Percentiles rank a stretch among this genome's conserved stretches.
Evolutionary conservation across 495 filamentous ascomycete genomes (phyloP).

Genomic region (Aspergillus cavernicola): DNA sequence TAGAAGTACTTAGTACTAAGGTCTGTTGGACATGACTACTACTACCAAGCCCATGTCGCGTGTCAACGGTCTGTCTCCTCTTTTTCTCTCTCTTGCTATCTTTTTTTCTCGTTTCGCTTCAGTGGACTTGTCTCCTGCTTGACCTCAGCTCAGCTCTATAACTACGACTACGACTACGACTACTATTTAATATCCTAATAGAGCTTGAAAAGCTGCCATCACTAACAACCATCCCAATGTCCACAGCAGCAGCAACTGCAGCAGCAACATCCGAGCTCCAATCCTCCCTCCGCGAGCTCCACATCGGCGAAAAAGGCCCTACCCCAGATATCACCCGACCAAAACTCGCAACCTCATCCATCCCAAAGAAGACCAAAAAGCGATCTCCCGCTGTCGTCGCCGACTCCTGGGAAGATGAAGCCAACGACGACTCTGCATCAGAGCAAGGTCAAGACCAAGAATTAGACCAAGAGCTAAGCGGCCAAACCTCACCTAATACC

Average conservation of each 20-base stretch:
- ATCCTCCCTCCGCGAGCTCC: slow-evolving; percentile 42
- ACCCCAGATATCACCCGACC: slow-evolving; percentile 33
- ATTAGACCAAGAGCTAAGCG: too few species aligned
- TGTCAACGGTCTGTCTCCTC: slow-evolving; percentile 19
- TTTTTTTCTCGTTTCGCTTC: too few species aligned
- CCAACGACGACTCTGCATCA: slow-evolving; percentile 17
- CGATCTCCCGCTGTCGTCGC: slow-evolving; percentile 50
- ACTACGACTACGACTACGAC: neutral
- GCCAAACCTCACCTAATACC: neutral
- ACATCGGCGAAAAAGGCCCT: slow-evolving; percentile 37
- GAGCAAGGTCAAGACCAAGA: too few species aligned
- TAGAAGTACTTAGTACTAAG: too few species aligned
- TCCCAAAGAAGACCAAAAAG: slow-evolving; percentile 40
- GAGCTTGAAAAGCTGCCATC: too few species aligned
- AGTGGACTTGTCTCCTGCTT: too few species aligned
- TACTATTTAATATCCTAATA: too few species aligned
- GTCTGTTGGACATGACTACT: too few species aligned
- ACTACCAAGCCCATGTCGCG: slow-evolving; percentile 6
- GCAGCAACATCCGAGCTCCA: slow-evolving; percentile 36
- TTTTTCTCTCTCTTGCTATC: neutral
- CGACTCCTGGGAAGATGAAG: slow-evolving; percentile 88
- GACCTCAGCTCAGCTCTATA: neutral
- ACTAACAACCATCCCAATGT: slow-evolving; percentile 20
- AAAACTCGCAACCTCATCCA: slow-evolving; percentile 14
- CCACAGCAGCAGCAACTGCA: slow-evolving; percentile 16